Base-by-base conservation (phyloP, 805 yeast species). In the Myxozyma melibiosi region DNA sequence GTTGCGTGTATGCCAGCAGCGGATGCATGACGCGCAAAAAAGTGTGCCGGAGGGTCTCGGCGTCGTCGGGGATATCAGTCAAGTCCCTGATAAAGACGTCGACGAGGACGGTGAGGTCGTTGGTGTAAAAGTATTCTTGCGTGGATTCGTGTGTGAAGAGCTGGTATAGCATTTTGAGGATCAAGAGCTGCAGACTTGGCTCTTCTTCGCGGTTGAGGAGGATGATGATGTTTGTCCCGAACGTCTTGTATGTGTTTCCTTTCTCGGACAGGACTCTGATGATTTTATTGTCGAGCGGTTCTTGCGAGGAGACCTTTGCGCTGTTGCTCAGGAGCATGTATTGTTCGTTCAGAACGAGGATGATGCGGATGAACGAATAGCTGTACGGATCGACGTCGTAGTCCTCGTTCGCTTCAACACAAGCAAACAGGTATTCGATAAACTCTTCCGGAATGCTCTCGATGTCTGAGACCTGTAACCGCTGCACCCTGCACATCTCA, bases 71-170 rank as follows among this genome's bases (percentile, higher is more conserved):
- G 39, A 89, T 71, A 66, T 91, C 84, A 63, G 80, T 80, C 52
- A 92, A 75, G 68, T 91, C 96, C 51, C 98, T 75, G 1, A 91
- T 77, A 51, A 91, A 76, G 8, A 91, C 90, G 67, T 90, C 96
- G 13, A 87, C 84, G 55, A 91, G 78, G 5, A 91, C 95, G 65
- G 86, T 84, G 57, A 91, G 73, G 69, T 91, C 98, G 66, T 91
- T 91, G 60, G 88, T 76, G 68, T 91, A 91, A 47, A 90, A 81
- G 65, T 85, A 77, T 57, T 85, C 86, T 51, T 80, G 75, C 0
- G 95, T 85, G 35, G 73, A 73, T 4, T 84, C 76, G 3, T 84
- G 81, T 1, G 91, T 84, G 71, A 91, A 82, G 0, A 91, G 79
- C 55, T 87, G 71, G 69, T 88, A 89, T 7, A 91, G 74, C 55